Evolutionary conservation across 192 early-diverging fungal species (phyloP).

Genomic region (Podila epicladia): DNA sequence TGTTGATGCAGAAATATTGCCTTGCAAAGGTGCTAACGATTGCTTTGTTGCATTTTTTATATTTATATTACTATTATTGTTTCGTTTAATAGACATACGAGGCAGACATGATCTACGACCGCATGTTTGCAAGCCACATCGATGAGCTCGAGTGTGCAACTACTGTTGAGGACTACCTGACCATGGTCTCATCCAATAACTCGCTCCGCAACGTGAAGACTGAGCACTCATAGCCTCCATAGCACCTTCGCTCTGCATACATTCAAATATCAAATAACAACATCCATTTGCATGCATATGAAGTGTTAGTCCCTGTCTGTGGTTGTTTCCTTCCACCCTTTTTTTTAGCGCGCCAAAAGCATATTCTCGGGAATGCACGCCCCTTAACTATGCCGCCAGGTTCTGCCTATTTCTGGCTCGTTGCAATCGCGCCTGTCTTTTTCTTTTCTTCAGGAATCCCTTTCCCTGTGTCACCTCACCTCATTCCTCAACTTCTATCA

Average conservation of each 20-base stretch:
- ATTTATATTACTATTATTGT: too few species aligned
- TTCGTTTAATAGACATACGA: slow-evolving; percentile 15
- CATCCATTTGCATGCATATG: not conserved
- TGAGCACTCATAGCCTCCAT: not conserved
- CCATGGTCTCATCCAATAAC: slow-evolving; percentile 39
- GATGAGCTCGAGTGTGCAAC: slow-evolving; percentile 45
- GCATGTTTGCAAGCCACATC: slow-evolving; percentile 43
- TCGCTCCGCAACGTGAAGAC: slow-evolving; percentile 39
- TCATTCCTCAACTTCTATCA: not conserved
- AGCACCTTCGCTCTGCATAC: not conserved
- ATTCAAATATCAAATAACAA: not conserved
- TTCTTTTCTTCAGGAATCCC: not conserved
- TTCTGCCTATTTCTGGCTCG: not conserved
- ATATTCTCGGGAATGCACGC: not conserved
- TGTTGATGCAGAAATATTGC: not conserved
- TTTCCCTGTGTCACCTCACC: not conserved
- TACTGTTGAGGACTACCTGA: slow-evolving; percentile 44
- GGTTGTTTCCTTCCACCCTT: too few species aligned
- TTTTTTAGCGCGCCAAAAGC: too few species aligned
- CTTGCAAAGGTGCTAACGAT: not conserved
- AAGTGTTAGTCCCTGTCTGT: too few species aligned
- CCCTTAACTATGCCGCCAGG: not conserved
- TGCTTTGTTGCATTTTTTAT: not conserved
- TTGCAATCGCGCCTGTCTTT: not conserved
- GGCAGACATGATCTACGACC: slow-evolving; percentile 48